phyloP scores from a whole-genome alignment of 495 filamentous ascomycete species.

The Wilcoxina mikolae region DNA sequence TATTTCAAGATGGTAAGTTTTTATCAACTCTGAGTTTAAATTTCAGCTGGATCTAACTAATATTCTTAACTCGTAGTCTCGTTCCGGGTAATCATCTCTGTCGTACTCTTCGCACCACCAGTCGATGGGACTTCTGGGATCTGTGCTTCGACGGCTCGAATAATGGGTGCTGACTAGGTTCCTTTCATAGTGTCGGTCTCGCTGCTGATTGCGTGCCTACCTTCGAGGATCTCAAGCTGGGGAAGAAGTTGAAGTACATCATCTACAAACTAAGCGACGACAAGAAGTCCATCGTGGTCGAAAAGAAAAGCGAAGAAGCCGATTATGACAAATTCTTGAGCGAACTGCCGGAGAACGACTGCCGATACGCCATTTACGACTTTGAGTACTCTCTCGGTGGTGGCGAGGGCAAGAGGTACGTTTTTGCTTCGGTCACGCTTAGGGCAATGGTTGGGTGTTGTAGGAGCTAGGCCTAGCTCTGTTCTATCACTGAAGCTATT shows the following conservation, averaged over 20 bases:
- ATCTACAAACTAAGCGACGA: constrained; percentile 94
- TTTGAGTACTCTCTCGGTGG: constrained; percentile 66
- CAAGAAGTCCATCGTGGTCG: constrained; percentile 77
- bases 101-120: not conserved
- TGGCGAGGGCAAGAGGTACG: constrained; percentile 71
- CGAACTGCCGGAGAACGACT: constrained; percentile 16
- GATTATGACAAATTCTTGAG: constrained; percentile 25
- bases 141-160: not conserved
- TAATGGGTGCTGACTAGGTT: not conserved
- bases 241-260: constrained; percentile 80
- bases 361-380: constrained; percentile 83
- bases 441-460: not conserved
- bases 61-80: constrained; percentile 17
- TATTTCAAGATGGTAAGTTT: constrained; percentile 7
- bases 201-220: constrained; percentile 59
- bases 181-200: constrained; percentile 52
- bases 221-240: constrained; percentile 86
- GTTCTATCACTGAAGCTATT: not conserved
- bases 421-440: constrained; percentile 4
- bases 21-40: not conserved
- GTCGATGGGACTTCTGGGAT: not conserved
- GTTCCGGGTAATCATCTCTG: constrained; percentile 22
- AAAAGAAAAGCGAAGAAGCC: constrained; percentile 40
- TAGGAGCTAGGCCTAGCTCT: not conserved
- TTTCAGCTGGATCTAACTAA: not conserved